Evolutionary conservation across 2,329 filamentous ascomycete genomes (phyloP).

Genomic region (Coniochaeta sp.): DNA sequence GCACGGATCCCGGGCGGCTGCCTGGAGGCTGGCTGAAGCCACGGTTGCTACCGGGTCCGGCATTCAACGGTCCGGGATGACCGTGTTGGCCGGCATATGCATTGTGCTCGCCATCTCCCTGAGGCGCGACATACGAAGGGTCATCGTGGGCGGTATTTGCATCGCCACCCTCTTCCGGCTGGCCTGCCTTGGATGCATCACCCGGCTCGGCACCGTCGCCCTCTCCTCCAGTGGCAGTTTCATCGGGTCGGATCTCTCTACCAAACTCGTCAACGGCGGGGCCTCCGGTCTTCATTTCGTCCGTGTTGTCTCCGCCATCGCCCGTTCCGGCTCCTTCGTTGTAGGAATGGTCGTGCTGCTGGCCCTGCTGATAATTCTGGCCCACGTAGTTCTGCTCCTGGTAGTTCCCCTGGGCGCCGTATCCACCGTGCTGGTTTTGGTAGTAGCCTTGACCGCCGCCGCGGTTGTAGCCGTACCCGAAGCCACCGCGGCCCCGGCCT

Average conservation of each 20-base stretch:
- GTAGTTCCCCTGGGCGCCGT: slow-evolving; percentile 30
- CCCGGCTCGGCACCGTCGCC: slow-evolving; percentile 9
- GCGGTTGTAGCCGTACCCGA: slow-evolving; percentile 48
- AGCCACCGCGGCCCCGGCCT: slow-evolving; percentile 60
- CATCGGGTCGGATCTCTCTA: slow-evolving; percentile 17
- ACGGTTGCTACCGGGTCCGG: slow-evolving; percentile 5
- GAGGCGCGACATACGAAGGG: slow-evolving; percentile 12
- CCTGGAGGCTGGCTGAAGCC: slow-evolving; percentile 3
- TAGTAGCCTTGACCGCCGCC: slow-evolving; percentile 39
- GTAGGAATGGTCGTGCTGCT: slow-evolving; percentile 16
- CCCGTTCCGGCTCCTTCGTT: slow-evolving; percentile 15
- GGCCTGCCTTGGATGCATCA: background rate
- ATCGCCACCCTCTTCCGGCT: slow-evolving; percentile 11
- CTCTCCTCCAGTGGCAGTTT: slow-evolving; percentile 5
- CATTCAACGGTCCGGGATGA: slow-evolving; percentile 7
- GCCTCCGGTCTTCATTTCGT: background rate
- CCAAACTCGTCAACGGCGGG: slow-evolving; percentile 23
- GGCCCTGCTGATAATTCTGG: slow-evolving; percentile 15
- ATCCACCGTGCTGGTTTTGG: slow-evolving; percentile 26
- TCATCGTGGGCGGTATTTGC: slow-evolving; percentile 17
- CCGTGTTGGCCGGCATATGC: background rate
- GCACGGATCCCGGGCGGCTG: background rate
- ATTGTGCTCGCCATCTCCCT: background rate
- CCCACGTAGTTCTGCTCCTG: slow-evolving; percentile 23
- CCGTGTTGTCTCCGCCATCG: slow-evolving; percentile 10